phyloP scores from a whole-genome alignment of 1,284 basidiomycete genomes.

The Uromyces viciae-fabae region DNA sequence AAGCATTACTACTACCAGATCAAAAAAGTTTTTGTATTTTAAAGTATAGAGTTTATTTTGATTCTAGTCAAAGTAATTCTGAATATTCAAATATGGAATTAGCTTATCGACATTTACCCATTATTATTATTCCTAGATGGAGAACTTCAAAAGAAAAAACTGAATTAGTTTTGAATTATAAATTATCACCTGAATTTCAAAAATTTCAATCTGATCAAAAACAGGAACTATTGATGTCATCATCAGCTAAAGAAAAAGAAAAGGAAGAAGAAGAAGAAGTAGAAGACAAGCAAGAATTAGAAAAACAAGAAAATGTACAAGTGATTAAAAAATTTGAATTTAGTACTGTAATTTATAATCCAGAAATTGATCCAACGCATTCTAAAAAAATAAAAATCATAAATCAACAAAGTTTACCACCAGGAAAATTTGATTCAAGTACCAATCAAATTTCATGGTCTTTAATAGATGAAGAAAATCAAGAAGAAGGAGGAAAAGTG shows the following conservation, averaged over 20 bases:
- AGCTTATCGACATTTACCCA: background rate
- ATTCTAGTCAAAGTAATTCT: background rate
- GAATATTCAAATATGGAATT: background rate
- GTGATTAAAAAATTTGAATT: no score
- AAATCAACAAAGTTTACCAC: no score
- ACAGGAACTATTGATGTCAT: background rate
- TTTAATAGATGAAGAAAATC: no score
- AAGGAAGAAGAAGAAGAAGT: background rate
- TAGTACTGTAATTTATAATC: no score
- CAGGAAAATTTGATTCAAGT: no score
- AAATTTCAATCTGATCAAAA: background rate
- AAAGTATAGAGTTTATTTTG: constrained; percentile 30
- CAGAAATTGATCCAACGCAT: no score
- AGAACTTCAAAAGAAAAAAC: background rate
- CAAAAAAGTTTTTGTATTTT: background rate
- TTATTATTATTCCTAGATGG: constrained; percentile 11
- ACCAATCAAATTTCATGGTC: no score
- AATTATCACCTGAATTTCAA: background rate
- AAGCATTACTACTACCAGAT: background rate
- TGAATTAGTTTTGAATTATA: constrained; percentile 20
- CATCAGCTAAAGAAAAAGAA: background rate
- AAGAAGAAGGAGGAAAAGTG: no score
- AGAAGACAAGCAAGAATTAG: no score
- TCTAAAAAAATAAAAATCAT: no score
- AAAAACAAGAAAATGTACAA: no score